phyloP scores from a whole-genome alignment of 306 rosid genomes.

The Fagus crenata region DNA sequence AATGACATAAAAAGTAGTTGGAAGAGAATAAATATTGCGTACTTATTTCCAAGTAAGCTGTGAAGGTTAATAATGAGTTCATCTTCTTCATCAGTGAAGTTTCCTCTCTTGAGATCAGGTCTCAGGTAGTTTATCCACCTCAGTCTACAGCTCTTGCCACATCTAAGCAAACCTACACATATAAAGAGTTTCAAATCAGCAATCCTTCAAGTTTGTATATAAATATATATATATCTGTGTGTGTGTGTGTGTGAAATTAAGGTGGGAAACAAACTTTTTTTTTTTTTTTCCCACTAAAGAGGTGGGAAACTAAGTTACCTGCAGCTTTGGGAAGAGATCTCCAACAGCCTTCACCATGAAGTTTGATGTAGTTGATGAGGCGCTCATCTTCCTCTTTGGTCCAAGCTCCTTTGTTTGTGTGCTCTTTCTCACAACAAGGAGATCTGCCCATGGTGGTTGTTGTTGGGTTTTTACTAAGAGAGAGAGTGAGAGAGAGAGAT shows the following conservation, averaged over 20 bases:
- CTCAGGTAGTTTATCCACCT: slow-evolving; percentile 75
- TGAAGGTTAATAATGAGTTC: slow-evolving; percentile 74
- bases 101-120: slow-evolving; percentile 78
- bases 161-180: slow-evolving; percentile 55
- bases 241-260: background rate
- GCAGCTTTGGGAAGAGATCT: slow-evolving; percentile 76
- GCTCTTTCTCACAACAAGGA: slow-evolving; percentile 74
- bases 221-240: background rate
- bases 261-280: background rate
- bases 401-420: slow-evolving; percentile 83
- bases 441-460: slow-evolving; percentile 50
- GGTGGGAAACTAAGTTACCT: slow-evolving; percentile 36
- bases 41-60: slow-evolving; percentile 80
- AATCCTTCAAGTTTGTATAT: no score
- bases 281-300: no score
- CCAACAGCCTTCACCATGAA: slow-evolving; percentile 75
- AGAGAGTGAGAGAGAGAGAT: slow-evolving; percentile 5
- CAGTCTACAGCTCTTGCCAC: slow-evolving; percentile 78
- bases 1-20: background rate
- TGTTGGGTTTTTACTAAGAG: background rate
- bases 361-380: slow-evolving; percentile 59
- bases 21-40: slow-evolving; percentile 13
- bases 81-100: slow-evolving; percentile 68
- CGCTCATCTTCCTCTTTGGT: slow-evolving; percentile 73
- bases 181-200: background rate